Evolutionary conservation across 2,329 filamentous ascomycete species (phyloP), one percentile per base, ranked within the genome.

Genomic region (Dothiorella sarmentorum): DNA sequence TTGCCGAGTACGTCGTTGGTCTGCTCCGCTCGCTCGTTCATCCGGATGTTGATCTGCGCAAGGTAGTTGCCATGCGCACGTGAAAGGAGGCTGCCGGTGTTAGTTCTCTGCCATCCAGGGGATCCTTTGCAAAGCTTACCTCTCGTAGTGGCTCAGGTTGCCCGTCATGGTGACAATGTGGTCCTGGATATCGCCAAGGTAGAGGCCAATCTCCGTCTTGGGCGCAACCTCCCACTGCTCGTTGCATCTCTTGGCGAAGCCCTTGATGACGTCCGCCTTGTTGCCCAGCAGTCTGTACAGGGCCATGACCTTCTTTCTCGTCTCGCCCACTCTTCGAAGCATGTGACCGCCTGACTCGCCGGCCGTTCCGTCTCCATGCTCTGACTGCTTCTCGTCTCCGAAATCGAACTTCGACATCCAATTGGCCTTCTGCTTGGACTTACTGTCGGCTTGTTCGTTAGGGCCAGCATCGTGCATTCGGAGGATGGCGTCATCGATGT

Each of bases 121-220:
- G 3, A 13, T 17, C 22, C 10, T 35, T n/a, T 4, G 11, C 15
- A 29, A 37, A 17, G 79, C 86, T 68, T 79, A 94, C 90, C 92
- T 96, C 75, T 99, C 94, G 69, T 97, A 97, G 71, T 99, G 94
- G 64, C 87, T 89, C 69, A 99, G 76, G 71, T 97, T 99, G 53
- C 89, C 90, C 35, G 93, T 97, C 94, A 99, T 99, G 63, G 94
- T 99, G 66, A 99, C 87, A 66, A 99, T 97, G 72, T 99, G 94
- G 77, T 99, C 94, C 73, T 99, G 94, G 63, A 99, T 99, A 77
- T 99, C 94, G 62, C 94, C 94, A 60, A 99, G 79, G 74, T 97
- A 99, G 56, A 99, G 76, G n/a, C 94, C 94, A 70, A 99, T 97
- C 71, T 99, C 94, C 31, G 89, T 94, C 62, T 92, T 84, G 10